Base-by-base conservation (phyloP, 257 asterid species). In the Forsythia viridissima region DNA sequence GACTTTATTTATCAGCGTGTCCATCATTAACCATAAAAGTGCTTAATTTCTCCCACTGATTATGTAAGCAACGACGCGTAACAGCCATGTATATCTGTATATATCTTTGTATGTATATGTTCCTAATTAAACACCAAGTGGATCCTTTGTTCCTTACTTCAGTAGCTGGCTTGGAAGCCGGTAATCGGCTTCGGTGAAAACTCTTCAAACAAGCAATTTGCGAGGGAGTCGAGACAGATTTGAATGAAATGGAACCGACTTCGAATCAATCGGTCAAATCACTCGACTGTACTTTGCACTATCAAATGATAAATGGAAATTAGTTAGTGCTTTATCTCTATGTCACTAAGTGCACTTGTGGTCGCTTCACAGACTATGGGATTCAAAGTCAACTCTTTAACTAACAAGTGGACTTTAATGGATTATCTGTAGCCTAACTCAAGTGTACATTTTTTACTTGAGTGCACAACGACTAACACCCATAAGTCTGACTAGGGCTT, bases 361-460 rank as follows among this genome's bases (percentile, higher is more conserved):
- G 70, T 63, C 70, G 18, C 70, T 63, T 63, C 70, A 63, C 40
- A 8, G 40, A 63, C 9, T 63, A 63, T 63, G 70, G 70, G 70
- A 63, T 63, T 63, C 5, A 63, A 63, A 63, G 70, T 63, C 70
- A 63, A 63, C 70, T 63, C 40, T 4, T 30, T 63, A 63, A 63
- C 40, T 4, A 63, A 63, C 70, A 63, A 63, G 70, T 63, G 70
- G 70, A 63, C 39, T 63, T 63, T 63, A 24, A 63, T 24, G 70
- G 18, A 21, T 20, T 59, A 10, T 20, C 11, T 20, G 13, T 57
- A 6, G 37, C 4, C 69, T 61, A 21, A 63, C 8, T 2, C 5
- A 8, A 7, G 11, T 24, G 36, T 61, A 57, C 4, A 57, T 0
- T 59, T 8, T 59, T 59, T 9, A n/a, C 8, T 20, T 4, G 13